Base-by-base conservation (phyloP, 2,329 filamentous ascomycete genomes). In the Aspergillus phoenicis region DNA sequence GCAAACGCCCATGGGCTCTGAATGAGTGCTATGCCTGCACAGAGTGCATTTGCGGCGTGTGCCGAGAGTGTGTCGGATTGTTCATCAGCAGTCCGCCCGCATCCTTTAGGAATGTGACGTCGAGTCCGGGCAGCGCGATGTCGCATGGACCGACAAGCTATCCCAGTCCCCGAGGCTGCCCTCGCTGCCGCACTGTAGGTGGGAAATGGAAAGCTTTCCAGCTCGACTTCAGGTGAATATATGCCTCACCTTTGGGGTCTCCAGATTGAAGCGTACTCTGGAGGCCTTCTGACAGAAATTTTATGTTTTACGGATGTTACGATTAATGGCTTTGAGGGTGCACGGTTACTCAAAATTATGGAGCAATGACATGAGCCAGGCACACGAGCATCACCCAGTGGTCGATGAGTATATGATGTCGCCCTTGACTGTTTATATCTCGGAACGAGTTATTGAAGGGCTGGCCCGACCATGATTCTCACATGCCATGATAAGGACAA, bases 41-140 rank as follows among this genome's bases (percentile, higher is more conserved):
- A 1, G 93, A 97, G 76, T 98, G 95, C 75, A 96, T 98, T 65
- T 96, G 92, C 74, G 94, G 93, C 15, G 85, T 98, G 53, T 98
- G 95, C 76, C 87, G 89, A 65, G 87, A 92, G 61, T 98, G 94
- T 71, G 92, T 97, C 60, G 71, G 73, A 57, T 73, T 77, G 72
- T 79, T 80, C 66, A 76, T 80, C 55, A 72, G 74, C 63, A 78
- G 77, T 61, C 77, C 78, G 20, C 73, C 78, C 0, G 68, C 74
- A 15, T 73, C 75, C 1, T 77, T 77, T 58, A 64, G 75, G 17
- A 78, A 73, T 53, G 70, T 72, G 49, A 73, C 70, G 0, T 73
- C 70, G 49, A 75, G 73, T 47, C 71, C 71, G 2, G 69, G 68
- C 24, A 73, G 70, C 17, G 69, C 65, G 4, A 60, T 70, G 59